Evolutionary conservation across 768 basidiomycete genomes (phyloP), one percentile per base, ranked within the genome.

Genomic region (Mrakia frigida): DNA sequence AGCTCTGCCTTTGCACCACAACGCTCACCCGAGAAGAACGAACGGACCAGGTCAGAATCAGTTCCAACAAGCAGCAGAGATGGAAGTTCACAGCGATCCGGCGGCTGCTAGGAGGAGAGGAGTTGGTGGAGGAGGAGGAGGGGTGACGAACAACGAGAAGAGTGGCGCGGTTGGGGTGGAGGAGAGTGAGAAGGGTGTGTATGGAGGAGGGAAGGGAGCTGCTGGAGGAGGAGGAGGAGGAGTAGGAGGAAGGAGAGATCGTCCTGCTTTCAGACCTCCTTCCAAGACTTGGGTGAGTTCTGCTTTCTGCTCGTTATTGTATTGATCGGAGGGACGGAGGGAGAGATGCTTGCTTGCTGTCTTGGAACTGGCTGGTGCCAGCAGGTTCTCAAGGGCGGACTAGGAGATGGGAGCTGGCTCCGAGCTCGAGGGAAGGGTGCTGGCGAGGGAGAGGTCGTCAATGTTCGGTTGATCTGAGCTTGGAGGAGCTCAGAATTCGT

Each of bases 281-380:
- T 61, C 76, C 0, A 77, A 77, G 71, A 77, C 70, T 28, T 77
- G 76, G 76, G 76, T 77, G 50, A 37, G 76, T 56, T 3, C n/a
- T 25, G 25, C 9, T n/a, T 56, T 6, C 4, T 6, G 13, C n/a
- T 23, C 21, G 21, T 6, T 6, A 46, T 3, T 6, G 53, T n/a
- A 53, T n/a, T n/a, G n/a, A n/a, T n/a, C n/a, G n/a, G n/a, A n/a
- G n/a, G n/a, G n/a, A n/a, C n/a, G 53, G 53, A 53, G 23, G 23
- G 4, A n/a, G 6, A 23, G 23, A 53, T 53, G n/a, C 16, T 25
- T 13, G 6, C 25, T 28, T 28, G 7, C 16, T 25, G 53, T n/a
- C 25, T 28, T 28, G 7, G 56, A 56, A 25, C 46, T 50, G 11
- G 56, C 46, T 50, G 11, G 56, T 9, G 25, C 3, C n/a, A 28